Conservation (phyloP, 768 basidiomycete genomes). For the Sutorius australiensis region DNA sequence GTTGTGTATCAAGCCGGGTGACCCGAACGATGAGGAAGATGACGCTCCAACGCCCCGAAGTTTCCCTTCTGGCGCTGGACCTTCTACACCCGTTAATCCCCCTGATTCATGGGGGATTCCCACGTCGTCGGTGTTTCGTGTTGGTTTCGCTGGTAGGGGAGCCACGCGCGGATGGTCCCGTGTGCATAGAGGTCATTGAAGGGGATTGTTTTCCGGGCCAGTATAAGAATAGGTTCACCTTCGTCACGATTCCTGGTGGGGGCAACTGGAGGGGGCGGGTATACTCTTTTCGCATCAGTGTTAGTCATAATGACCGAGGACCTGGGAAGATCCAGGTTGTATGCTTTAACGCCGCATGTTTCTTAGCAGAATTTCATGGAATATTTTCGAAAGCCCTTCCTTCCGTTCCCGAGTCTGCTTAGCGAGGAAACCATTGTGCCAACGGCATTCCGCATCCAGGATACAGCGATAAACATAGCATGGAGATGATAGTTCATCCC, state of each 20-base stretch:
- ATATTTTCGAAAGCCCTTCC: background rate
- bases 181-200: slow-evolving; percentile 17
- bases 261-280: background rate
- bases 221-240: slow-evolving; percentile 10
- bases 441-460: background rate
- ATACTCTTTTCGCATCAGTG: slow-evolving; percentile 3
- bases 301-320: slow-evolving; percentile 16
- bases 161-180: slow-evolving; percentile 22
- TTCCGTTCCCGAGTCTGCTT: background rate
- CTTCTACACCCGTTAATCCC: slow-evolving; percentile 11
- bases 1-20: slow-evolving; percentile 23
- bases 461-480: slow-evolving; percentile 5
- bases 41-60: slow-evolving; percentile 32
- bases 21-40: slow-evolving; percentile 37
- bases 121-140: slow-evolving; percentile 37
- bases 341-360: background rate
- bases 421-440: background rate
- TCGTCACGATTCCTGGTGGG: background rate
- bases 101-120: slow-evolving; percentile 17
- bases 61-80: slow-evolving; percentile 21
- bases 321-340: slow-evolving; percentile 9
- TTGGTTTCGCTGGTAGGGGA: slow-evolving; percentile 61
- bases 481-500: background rate
- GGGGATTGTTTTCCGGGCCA: background rate
- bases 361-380: background rate